Conservation (phyloP, 805 yeast species). For the Zygotorulaspora sp. region DNA sequence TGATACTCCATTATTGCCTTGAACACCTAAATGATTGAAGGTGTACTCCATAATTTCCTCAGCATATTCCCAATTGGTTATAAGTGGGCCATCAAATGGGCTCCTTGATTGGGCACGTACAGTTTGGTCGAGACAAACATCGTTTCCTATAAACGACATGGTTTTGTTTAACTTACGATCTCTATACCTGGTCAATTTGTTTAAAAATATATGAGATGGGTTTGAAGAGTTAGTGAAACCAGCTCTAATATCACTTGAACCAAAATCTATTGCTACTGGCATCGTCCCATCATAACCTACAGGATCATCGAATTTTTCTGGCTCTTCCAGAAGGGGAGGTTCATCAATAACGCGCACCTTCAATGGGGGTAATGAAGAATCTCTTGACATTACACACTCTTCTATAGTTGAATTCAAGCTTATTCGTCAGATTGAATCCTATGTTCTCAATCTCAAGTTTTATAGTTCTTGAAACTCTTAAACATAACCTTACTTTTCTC, state of each 20-base stretch:
- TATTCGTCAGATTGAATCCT: background rate
- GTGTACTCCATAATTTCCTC: slow-evolving; percentile 82
- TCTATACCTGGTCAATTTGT: slow-evolving; percentile 65
- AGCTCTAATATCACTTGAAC: slow-evolving; percentile 54
- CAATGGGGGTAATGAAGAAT: slow-evolving; percentile 28
- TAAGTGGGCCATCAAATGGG: slow-evolving; percentile 82
- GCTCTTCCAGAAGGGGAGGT: slow-evolving; percentile 29
- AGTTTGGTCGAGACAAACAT: slow-evolving; percentile 64
- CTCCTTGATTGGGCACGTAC: slow-evolving; percentile 63
- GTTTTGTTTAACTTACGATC: slow-evolving; percentile 65
- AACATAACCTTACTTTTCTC: too few relatives aligned
- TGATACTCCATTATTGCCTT: slow-evolving; percentile 48
- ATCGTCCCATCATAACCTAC: slow-evolving; percentile 34
- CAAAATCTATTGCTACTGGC: slow-evolving; percentile 89
- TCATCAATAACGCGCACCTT: slow-evolving; percentile 28
- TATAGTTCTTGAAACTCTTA: too few relatives aligned
- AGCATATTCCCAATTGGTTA: slow-evolving; percentile 89
- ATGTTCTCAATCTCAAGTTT: too few relatives aligned
- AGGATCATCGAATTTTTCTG: slow-evolving; percentile 32
- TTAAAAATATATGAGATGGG: slow-evolving; percentile 66
- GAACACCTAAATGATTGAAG: slow-evolving; percentile 72
- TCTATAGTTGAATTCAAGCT: too few relatives aligned
- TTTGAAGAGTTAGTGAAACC: slow-evolving; percentile 47
- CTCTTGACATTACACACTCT: slow-evolving; percentile 24
- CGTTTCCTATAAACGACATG: slow-evolving; percentile 77